These are phyloP conservation scores for Penicillium cinerascens DNA, from an alignment of 495 filamentous ascomycete species.

Conservation along the genomic window DNA sequence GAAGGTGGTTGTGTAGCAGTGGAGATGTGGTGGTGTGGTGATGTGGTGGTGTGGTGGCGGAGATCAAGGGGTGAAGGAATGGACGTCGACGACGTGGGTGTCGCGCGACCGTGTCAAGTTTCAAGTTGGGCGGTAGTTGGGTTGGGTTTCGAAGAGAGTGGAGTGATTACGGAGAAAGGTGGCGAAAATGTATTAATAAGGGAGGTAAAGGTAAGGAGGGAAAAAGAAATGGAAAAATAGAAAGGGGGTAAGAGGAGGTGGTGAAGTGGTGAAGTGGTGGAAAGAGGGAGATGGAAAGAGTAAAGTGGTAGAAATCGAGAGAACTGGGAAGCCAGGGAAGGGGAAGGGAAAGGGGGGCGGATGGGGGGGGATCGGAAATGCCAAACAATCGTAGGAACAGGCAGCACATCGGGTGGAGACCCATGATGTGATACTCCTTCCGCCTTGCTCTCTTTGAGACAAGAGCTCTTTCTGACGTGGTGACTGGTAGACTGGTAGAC, in stretches of 20 bases:
- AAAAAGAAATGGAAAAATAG: conserved; percentile 3
- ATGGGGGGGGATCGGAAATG: conserved; percentile 25
- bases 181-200: conserved; percentile 22
- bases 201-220: conserved; percentile 6
- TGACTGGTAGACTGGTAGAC: no score
- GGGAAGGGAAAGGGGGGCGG: conserved; percentile 19
- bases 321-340: conserved; percentile 4
- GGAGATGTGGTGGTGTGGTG: no score
- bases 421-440: conserved; percentile 25
- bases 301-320: background rate
- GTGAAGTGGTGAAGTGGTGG: conserved; percentile 1
- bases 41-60: no score
- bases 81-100: conserved; percentile 22
- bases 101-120: conserved; percentile 24
- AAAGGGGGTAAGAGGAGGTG: background rate
- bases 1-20: no score
- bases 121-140: conserved; percentile 7
- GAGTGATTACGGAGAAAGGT: conserved; percentile 19
- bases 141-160: conserved; percentile 1
- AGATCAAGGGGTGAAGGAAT: conserved; percentile 17
- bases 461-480: conserved; percentile 19
- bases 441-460: background rate
- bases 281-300: conserved; percentile 1
- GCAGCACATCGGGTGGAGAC: conserved; percentile 7
- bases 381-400: conserved; percentile 5